These are phyloP conservation scores for Talaromyces albobiverticillius DNA, from an alignment of 2,329 filamentous ascomycete genomes.

Conservation along the genomic window DNA sequence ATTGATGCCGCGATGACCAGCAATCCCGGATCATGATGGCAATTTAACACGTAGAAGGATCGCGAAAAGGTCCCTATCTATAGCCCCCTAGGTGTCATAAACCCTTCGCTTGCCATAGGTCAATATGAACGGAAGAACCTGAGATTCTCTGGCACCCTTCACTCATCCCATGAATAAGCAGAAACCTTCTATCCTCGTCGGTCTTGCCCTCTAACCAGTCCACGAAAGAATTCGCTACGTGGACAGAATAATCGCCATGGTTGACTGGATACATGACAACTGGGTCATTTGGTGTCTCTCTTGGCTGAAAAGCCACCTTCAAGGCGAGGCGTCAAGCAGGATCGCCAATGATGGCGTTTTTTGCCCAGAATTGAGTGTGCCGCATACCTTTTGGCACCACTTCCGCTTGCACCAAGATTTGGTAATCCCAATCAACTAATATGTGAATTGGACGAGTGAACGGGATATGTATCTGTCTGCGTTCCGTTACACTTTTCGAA, in stretches of 20 bases:
- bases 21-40: no score
- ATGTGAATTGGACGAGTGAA: no score
- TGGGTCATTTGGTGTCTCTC: background rate
- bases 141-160: background rate
- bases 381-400: background rate
- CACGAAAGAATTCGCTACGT: background rate
- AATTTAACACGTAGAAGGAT: no score
- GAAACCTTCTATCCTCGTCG: background rate
- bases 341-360: background rate
- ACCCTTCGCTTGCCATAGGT: no score
- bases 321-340: background rate
- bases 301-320: background rate
- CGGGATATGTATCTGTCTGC: no score
- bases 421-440: background rate
- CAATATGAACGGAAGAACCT: background rate
- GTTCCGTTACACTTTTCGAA: background rate
- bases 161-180: background rate
- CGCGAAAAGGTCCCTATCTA: no score
- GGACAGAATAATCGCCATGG: background rate
- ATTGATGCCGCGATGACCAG: no score
- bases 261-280: background rate
- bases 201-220: background rate
- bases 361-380: background rate
- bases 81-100: no score
- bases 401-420: background rate